Evolutionary conservation across 2,329 filamentous ascomycete genomes (phyloP).

Genomic region (Leptographium galeiforme): DNA sequence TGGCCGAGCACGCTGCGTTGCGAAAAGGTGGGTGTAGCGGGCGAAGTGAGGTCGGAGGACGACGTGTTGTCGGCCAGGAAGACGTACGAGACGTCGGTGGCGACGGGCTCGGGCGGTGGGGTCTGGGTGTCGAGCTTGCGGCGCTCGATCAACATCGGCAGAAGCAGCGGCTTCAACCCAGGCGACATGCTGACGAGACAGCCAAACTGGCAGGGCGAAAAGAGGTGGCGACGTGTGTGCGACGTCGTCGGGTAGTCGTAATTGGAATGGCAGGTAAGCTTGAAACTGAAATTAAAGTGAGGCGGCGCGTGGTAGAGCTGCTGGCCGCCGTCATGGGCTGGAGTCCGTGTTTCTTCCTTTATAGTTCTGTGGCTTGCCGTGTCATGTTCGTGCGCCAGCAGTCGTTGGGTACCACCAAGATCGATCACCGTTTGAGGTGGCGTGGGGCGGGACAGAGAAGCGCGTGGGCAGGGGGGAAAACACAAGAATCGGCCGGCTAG

Average conservation of each 20-base stretch:
- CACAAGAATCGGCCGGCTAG: too few species aligned
- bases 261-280: neutral
- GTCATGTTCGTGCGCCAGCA: neutral
- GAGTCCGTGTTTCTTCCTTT: neutral
- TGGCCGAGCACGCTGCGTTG: constrained; percentile 31
- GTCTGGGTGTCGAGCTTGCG: constrained; percentile 24
- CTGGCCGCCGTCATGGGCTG: neutral
- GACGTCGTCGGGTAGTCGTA: neutral
- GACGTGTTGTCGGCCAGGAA: constrained; percentile 40
- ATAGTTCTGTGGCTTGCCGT: neutral
- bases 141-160: constrained; percentile 39
- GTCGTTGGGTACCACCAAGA: neutral
- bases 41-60: constrained; percentile 52
- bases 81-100: constrained; percentile 21
- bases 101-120: constrained; percentile 12
- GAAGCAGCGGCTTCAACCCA: constrained; percentile 37
- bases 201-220: neutral
- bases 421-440: neutral
- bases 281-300: neutral
- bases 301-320: neutral
- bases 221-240: neutral
- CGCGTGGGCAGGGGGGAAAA: too few species aligned
- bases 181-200: constrained; percentile 24
- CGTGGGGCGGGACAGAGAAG: neutral
- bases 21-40: constrained; percentile 58